Evolutionary conservation across 75 land plant genomes (phyloP).

Genomic region (Cunninghamia lanceolata): DNA sequence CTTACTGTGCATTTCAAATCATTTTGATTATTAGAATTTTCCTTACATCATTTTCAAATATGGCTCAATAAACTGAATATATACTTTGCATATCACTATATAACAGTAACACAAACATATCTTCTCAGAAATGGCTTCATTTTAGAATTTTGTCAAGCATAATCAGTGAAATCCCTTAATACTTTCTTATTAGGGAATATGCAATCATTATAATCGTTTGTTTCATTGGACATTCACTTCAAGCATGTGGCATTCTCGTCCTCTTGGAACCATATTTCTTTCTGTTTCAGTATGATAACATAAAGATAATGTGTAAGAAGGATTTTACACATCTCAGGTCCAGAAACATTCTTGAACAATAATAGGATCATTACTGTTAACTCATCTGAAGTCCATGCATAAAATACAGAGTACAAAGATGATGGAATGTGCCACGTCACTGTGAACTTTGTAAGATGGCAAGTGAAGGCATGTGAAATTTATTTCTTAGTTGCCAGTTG

Average conservation of each 20-base stretch:
- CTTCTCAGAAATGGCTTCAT: not conserved
- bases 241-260: not conserved
- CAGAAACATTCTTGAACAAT: not conserved
- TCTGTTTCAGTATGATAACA: not conserved
- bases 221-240: not conserved
- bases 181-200: not conserved
- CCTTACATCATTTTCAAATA: not conserved
- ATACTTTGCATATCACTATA: not conserved
- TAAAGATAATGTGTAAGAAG: not conserved
- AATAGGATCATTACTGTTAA: not conserved
- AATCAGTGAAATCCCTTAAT: not conserved
- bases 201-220: not conserved
- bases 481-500: too few relatives aligned
- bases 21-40: not conserved
- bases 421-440: too few relatives aligned
- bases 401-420: not conserved
- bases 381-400: not conserved
- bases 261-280: not conserved
- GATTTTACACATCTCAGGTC: not conserved
- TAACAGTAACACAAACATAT: not conserved
- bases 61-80: not conserved
- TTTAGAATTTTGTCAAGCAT: not conserved
- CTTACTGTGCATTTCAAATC: not conserved
- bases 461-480: too few relatives aligned
- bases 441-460: too few relatives aligned